phyloP scores from a whole-genome alignment of 2,329 filamentous ascomycete genomes.

The Microcyclosporella mali region DNA sequence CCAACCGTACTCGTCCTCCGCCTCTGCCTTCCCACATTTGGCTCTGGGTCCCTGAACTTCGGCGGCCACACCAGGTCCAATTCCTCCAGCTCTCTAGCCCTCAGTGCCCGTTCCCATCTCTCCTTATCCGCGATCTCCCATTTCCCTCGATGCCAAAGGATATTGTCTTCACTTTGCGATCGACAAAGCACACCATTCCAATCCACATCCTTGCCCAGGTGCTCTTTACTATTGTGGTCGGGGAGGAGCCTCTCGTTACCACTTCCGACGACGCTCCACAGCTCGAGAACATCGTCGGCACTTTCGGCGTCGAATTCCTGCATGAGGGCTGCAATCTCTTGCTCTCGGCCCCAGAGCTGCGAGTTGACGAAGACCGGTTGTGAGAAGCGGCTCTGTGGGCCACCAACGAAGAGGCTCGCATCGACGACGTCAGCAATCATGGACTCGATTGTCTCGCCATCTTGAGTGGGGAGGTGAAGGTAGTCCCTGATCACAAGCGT shows the following conservation, averaged over 20 bases:
- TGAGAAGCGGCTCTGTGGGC: background rate
- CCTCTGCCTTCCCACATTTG: conserved; percentile 5
- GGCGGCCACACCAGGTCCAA: conserved; percentile 8
- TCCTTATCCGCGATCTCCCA: background rate
- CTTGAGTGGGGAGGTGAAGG: background rate
- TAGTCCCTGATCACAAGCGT: conserved; percentile 7
- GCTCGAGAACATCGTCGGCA: conserved; percentile 12
- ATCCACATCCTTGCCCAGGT: conserved; percentile 3
- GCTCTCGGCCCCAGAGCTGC: conserved; percentile 8
- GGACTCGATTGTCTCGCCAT: conserved; percentile 2
- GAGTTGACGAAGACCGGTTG: conserved; percentile 9
- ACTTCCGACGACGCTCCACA: conserved; percentile 5
- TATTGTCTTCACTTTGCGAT: conserved; percentile 1
- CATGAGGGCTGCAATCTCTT: conserved; percentile 13
- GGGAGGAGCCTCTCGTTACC: conserved; percentile 4
- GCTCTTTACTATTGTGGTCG: background rate
- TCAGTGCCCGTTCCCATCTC: conserved; percentile 1
- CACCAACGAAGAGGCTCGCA: conserved; percentile 6
- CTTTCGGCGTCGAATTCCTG: conserved; percentile 10
- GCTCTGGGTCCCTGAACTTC: conserved; percentile 5
- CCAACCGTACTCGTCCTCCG: background rate
- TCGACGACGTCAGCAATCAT: conserved; percentile 14
- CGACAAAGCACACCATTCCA: conserved; percentile 4
- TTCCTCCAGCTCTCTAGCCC: conserved; percentile 2
- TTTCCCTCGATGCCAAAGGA: background rate